Conservation (phyloP, 768 basidiomycete species). For the Coprinopsis strossmayeri region DNA sequence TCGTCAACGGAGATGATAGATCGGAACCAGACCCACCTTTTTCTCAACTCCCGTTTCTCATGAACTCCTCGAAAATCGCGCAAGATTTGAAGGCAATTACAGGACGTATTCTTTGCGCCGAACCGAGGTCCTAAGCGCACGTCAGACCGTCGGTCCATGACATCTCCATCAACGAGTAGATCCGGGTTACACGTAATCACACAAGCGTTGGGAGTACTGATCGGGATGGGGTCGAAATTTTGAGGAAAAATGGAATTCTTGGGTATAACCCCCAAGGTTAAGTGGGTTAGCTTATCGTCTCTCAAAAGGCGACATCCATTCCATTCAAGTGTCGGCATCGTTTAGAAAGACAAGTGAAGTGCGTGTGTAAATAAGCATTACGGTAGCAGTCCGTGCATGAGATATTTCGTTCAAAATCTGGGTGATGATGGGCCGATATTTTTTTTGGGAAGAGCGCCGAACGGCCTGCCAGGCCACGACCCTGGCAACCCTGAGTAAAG, state of each 20-base stretch:
- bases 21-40: background rate
- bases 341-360: background rate
- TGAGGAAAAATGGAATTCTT: no score
- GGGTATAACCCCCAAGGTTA: no score
- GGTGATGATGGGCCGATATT: constrained; percentile 1
- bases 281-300: no score
- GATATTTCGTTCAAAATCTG: background rate
- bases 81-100: no score
- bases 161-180: background rate
- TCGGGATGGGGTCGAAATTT: background rate
- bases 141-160: background rate
- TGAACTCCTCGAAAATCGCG: no score
- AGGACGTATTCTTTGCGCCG: background rate
- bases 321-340: no score
- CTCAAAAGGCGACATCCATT: no score
- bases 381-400: no score
- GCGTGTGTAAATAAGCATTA: background rate
- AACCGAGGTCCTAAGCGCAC: no score
- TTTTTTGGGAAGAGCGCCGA: background rate
- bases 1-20: constrained; percentile 1
- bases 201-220: background rate
- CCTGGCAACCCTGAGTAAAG: constrained; percentile 8
- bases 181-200: background rate
- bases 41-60: no score
- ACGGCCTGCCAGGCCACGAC: background rate